Evolutionary conservation across 2,329 filamentous ascomycete genomes (phyloP).

Genomic region (Gnomoniopsis sp.): DNA sequence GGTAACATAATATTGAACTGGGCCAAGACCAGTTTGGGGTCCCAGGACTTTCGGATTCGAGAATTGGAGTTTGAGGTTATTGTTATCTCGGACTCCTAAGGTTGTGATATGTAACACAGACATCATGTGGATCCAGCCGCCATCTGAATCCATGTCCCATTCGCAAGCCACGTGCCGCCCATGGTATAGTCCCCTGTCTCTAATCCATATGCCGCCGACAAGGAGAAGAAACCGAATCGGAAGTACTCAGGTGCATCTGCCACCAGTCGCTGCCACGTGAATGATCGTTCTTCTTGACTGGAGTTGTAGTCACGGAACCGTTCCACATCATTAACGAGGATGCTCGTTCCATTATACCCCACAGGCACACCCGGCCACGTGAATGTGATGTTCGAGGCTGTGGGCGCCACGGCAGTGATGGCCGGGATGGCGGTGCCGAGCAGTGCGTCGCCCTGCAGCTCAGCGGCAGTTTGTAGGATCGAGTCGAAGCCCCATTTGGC

Average conservation of each 20-base stretch:
- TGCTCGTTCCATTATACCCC: slow-evolving; percentile 26
- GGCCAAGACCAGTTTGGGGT: neutral
- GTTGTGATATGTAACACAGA: neutral
- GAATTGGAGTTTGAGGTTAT: neutral
- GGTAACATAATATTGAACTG: too few relatives aligned
- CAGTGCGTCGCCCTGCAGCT: slow-evolving; percentile 48
- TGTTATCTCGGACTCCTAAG: neutral
- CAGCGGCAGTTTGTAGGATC: slow-evolving; percentile 65
- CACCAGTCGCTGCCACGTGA: slow-evolving; percentile 21
- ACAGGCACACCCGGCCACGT: slow-evolving; percentile 19
- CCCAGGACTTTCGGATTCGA: too few relatives aligned
- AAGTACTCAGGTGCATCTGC: slow-evolving; percentile 24
- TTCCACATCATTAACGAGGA: slow-evolving; percentile 30
- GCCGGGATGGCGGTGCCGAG: slow-evolving; percentile 43
- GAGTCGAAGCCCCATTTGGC: slow-evolving; percentile 73
- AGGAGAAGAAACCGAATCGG: slow-evolving; percentile 22
- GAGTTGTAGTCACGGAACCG: slow-evolving; percentile 23
- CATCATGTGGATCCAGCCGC: slow-evolving; percentile 4
- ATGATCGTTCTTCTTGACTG: slow-evolving; percentile 18
- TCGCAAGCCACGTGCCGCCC: slow-evolving; percentile 26
- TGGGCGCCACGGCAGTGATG: slow-evolving; percentile 29
- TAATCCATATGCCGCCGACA: slow-evolving; percentile 23
- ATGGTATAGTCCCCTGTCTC: slow-evolving; percentile 23
- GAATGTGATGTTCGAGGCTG: slow-evolving; percentile 52
- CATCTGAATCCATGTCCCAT: slow-evolving; percentile 26